Conservation (phyloP, 176 grass and related monocot species). For the Juncus inflexus region DNA sequence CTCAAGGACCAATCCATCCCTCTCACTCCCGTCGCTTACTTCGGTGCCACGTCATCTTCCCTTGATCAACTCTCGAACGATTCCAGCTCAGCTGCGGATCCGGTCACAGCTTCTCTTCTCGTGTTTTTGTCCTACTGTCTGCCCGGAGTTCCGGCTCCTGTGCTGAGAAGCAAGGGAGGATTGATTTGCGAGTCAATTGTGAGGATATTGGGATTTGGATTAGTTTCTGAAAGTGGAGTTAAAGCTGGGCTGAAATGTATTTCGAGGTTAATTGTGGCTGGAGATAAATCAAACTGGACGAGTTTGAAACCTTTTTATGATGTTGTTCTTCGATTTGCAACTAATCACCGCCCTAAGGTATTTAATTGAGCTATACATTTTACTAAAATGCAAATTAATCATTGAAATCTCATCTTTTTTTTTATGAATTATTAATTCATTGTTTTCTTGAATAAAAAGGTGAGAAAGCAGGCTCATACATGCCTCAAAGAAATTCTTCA, state of each 20-base stretch:
- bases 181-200: constrained; percentile 49
- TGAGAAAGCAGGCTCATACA: constrained; percentile 63
- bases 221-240: constrained; percentile 44
- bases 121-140: constrained; percentile 54
- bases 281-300: constrained; percentile 64
- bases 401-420: not conserved
- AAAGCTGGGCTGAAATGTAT: constrained; percentile 77
- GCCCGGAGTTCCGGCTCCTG: constrained; percentile 38
- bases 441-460: constrained; percentile 36
- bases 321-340: constrained; percentile 43
- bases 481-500: constrained; percentile 53
- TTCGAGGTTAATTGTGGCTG: constrained; percentile 52
- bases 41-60: constrained; percentile 43
- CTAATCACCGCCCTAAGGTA: constrained; percentile 64
- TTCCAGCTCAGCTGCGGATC: constrained; percentile 38
- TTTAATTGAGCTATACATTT: no score
- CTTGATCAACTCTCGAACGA: constrained; percentile 50
- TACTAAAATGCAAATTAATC: not conserved
- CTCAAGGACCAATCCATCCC: constrained; percentile 47
- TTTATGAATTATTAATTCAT: not conserved
- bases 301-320: constrained; percentile 44
- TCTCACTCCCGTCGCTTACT: constrained; percentile 60
- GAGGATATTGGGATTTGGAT: constrained; percentile 60
- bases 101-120: constrained; percentile 48
- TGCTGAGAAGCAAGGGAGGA: constrained; percentile 36